Evolutionary conservation across 805 yeast species (phyloP), one percentile per base, ranked within the genome.

Genomic region (Yamadazyma tumulicola): DNA sequence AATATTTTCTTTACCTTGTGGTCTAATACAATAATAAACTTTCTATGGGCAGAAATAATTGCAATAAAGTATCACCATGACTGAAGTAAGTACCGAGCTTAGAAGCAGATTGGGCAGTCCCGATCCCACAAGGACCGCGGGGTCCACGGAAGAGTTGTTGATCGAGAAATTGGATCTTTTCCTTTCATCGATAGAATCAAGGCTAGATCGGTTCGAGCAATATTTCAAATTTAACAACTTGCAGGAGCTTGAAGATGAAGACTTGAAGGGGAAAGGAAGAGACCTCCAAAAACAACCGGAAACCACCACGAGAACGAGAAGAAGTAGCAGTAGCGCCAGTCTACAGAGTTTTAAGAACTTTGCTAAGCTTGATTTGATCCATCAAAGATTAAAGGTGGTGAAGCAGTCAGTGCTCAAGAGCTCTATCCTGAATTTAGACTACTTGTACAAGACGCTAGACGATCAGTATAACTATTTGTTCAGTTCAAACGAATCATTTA

Each of bases 91-190:
- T n/a, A 29, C 35, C 17, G 40, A 31, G 4, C 29, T 42, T 9
- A 32, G 41, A 16, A 39, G 40, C 21, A 26, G 47, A 27, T 35
- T 40, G 22, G 29, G 33, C 12, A 21, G 14, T 4, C 11, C 11
- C n/a, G 29, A 15, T 5, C 10, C 8, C 11, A 19, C 15, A 12
- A 26, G 13, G 6, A 14, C 31, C 4, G 12, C 23, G 4, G 35
- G 32, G 21, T 20, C 61, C 2, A 57, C 70, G 0, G 72, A 67
- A 31, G 72, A 66, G 43, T 35, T 61, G 3, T 51, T 67, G 38
- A 61, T 66, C 6, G 72, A 66, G 36, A 61, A 59, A 32, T 43
- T 67, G 22, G 72, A 67, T 35, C 43, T 45, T n/a, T 67, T 67
- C 35, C 48, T 67, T 14, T 56, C 67, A n/a, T 61, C 68, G 6